phyloP scores from a whole-genome alignment of 2,329 filamentous ascomycete genomes.

The Sarocladium kiliense region DNA sequence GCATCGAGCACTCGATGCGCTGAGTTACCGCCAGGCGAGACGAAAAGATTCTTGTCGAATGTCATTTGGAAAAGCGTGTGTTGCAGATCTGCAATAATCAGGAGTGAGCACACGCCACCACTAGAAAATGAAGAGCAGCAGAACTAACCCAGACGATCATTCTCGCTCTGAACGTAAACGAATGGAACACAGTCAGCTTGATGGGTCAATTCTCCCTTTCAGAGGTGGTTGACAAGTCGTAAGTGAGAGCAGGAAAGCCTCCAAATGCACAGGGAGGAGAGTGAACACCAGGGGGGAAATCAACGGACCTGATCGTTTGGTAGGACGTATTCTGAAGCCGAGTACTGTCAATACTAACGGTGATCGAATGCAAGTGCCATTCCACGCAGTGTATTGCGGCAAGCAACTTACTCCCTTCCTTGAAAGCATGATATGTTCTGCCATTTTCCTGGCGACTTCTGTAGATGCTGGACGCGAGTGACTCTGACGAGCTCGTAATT shows the following conservation, averaged over 20 bases:
- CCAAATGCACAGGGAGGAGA: too few species aligned
- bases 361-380: neutral
- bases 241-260: too few species aligned
- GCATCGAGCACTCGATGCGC: slow-evolving; percentile 23
- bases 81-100: slow-evolving; percentile 23
- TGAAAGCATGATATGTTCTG: slow-evolving; percentile 30
- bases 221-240: too few species aligned
- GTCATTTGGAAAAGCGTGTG: slow-evolving; percentile 30
- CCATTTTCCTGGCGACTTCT: slow-evolving; percentile 32
- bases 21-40: slow-evolving; percentile 19
- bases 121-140: neutral
- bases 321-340: slow-evolving; percentile 20
- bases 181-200: neutral
- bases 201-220: too few species aligned
- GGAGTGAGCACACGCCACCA: neutral
- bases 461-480: slow-evolving; percentile 30
- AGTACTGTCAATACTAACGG: neutral
- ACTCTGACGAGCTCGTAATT: slow-evolving; percentile 22
- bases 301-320: slow-evolving; percentile 24
- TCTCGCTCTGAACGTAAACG: slow-evolving; percentile 18
- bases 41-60: slow-evolving; percentile 22
- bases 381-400: neutral
- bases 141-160: slow-evolving; percentile 24
- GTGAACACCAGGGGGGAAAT: too few species aligned
- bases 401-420: slow-evolving; percentile 20